These are phyloP conservation scores for Antitrichia curtipendula DNA, from an alignment of 225 moss, liverwort and hornwort genomes.

Conservation along the genomic window DNA sequence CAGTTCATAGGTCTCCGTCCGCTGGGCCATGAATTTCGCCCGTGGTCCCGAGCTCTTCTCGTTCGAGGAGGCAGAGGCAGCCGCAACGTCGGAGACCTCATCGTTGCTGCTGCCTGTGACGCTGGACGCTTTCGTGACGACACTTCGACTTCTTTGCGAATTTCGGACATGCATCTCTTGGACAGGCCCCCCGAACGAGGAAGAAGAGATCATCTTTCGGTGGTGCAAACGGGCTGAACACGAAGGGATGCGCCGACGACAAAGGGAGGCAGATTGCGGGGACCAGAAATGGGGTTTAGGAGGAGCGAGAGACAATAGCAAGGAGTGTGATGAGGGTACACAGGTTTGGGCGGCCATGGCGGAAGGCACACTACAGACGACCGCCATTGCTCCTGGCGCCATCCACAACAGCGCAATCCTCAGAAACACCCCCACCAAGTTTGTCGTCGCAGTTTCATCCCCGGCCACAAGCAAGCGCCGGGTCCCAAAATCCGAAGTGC, in stretches of 20 bases:
- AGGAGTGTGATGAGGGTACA: neutral
- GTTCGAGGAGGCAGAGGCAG: neutral
- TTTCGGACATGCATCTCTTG: neutral
- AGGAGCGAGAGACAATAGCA: neutral
- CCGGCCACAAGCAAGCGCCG: neutral
- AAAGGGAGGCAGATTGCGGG: neutral
- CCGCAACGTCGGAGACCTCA: neutral
- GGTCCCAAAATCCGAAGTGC: neutral
- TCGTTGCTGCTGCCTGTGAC: slow-evolving; percentile 27
- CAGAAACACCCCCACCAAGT: neutral
- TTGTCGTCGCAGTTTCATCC: neutral
- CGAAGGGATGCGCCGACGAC: neutral
- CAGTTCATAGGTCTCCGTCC: slow-evolving; percentile 26
- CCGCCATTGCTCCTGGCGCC: neutral
- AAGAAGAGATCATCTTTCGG: neutral
- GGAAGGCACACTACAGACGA: neutral
- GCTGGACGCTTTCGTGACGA: slow-evolving; percentile 20
- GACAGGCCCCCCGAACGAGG: neutral
- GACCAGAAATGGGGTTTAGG: neutral
- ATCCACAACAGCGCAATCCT: neutral
- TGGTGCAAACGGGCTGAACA: neutral
- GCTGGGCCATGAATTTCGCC: slow-evolving; percentile 31
- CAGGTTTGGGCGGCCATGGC: neutral
- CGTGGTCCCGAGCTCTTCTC: slow-evolving; percentile 22
- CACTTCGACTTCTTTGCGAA: slow-evolving; percentile 2